A percentile compares a stretch with the other conserved stretches of the same genome.
Conservation (phyloP, 371 early-diverging fungal genomes). For the Smittium mucronatum region DNA sequence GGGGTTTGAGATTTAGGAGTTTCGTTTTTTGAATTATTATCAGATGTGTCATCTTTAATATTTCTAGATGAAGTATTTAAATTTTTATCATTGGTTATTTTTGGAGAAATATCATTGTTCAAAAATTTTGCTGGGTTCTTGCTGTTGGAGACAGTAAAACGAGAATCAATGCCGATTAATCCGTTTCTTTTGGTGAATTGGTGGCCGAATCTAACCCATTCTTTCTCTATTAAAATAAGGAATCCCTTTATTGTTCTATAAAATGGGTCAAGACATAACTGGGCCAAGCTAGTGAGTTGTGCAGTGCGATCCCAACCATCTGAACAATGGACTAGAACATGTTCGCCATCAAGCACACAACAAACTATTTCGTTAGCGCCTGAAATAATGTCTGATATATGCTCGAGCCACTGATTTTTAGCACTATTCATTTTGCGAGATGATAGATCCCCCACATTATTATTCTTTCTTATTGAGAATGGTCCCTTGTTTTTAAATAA, state of each 20-base stretch:
- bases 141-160: slow-evolving; percentile 2
- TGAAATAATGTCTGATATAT: slow-evolving; percentile 66
- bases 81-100: background rate
- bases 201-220: slow-evolving; percentile 92
- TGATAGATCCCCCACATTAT: background rate
- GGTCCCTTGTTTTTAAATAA: background rate
- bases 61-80: background rate
- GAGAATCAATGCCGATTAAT: slow-evolving; percentile 38
- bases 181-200: slow-evolving; percentile 89
- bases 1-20: background rate
- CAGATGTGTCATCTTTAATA: background rate
- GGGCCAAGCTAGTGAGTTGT: slow-evolving; percentile 76
- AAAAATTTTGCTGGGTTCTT: background rate
- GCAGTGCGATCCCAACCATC: slow-evolving; percentile 98
- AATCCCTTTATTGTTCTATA: slow-evolving; percentile 89
- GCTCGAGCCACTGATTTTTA: slow-evolving; percentile 76
- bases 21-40: slow-evolving; percentile 4
- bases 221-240: slow-evolving; percentile 82
- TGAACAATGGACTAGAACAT: slow-evolving; percentile 94
- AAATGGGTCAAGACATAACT: slow-evolving; percentile 85
- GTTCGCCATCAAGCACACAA: slow-evolving; percentile 53
- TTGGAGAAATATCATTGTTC: background rate
- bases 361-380: slow-evolving; percentile 71
- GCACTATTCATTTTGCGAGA: slow-evolving; percentile 33
- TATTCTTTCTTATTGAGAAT: slow-evolving; percentile 13